phyloP scores from a whole-genome alignment of 139 green algal species.

The Coccomyxa sp. region DNA sequence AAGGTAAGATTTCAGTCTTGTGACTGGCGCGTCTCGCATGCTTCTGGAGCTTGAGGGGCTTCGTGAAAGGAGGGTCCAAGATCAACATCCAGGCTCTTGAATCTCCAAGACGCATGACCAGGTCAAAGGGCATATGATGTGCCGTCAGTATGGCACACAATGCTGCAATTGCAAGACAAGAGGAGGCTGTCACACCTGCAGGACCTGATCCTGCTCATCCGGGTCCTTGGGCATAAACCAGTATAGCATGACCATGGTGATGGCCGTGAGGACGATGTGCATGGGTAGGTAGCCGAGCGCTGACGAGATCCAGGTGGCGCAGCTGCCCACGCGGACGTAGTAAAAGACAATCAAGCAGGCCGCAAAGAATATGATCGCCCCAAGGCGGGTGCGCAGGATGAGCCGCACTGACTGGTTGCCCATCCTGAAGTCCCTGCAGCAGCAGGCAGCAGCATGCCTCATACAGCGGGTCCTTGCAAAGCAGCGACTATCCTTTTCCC shows the following conservation, averaged over 20 bases:
- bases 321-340: conserved; percentile 9
- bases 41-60: too few relatives aligned
- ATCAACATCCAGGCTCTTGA: not conserved
- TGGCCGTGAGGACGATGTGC: conserved; percentile 15
- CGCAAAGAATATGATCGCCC: conserved; percentile 21
- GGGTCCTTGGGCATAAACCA: conserved; percentile 23
- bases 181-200: conserved; percentile 1
- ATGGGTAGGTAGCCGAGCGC: conserved; percentile 16
- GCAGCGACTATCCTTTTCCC: not conserved
- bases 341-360: conserved; percentile 15
- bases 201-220: conserved; percentile 3
- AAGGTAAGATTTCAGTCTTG: too few relatives aligned
- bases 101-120: not conserved
- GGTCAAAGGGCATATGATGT: not conserved
- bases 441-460: too few relatives aligned
- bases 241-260: conserved; percentile 4
- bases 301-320: conserved; percentile 5
- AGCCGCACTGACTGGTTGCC: conserved; percentile 32
- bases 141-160: not conserved
- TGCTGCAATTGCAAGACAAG: not conserved
- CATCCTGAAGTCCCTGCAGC: conserved; percentile 32
- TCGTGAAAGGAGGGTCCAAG: not conserved
- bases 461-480: too few relatives aligned
- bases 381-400: conserved; percentile 9
- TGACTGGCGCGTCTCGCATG: too few relatives aligned